Percentiles rank a stretch among this genome's conserved stretches.
phyloP scores from a whole-genome alignment of 1,139 yeast genomes.

The Lodderomyces oxycetoniae region DNA sequence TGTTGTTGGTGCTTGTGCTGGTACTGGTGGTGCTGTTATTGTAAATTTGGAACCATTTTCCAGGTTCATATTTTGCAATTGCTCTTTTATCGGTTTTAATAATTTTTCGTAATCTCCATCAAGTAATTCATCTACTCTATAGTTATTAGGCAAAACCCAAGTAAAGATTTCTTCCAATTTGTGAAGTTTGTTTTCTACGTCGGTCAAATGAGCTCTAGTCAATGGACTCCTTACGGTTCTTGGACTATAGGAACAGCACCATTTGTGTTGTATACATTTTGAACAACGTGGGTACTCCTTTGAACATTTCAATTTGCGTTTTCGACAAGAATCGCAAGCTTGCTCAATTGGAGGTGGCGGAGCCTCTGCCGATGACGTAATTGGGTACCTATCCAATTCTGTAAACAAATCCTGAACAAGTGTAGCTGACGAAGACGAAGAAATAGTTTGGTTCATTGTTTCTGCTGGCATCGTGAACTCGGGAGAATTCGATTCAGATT shows the following conservation, averaged over 20 bases:
- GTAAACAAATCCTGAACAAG: background rate
- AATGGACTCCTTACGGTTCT: conserved; percentile 73
- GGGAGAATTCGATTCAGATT: background rate
- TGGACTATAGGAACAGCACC: conserved; percentile 78
- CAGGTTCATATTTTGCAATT: conserved; percentile 2
- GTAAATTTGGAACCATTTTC: background rate
- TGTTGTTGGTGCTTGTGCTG: background rate
- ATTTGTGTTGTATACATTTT: conserved; percentile 66
- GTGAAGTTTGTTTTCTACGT: conserved; percentile 62
- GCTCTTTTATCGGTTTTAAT: conserved; percentile 16
- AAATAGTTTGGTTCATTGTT: background rate
- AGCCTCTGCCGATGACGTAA: conserved; percentile 1
- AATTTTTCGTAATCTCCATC: conserved; percentile 21
- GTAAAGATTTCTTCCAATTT: conserved; percentile 51
- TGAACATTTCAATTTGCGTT: conserved; percentile 53
- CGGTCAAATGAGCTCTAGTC: conserved; percentile 75
- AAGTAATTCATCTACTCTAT: conserved; percentile 20
- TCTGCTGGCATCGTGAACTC: too few species aligned
- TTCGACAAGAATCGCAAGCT: conserved; percentile 58
- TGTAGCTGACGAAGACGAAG: conserved; percentile 1
- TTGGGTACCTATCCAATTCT: background rate
- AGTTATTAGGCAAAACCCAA: conserved; percentile 29
- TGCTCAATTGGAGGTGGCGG: conserved; percentile 32
- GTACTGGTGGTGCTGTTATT: background rate
- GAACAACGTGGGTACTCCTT: conserved; percentile 71